Percentiles rank a stretch among this genome's conserved stretches.
These are phyloP conservation scores for Colletotrichum scovillei DNA, from an alignment of 2,329 filamentous ascomycete genomes.

Conservation along the genomic window DNA sequence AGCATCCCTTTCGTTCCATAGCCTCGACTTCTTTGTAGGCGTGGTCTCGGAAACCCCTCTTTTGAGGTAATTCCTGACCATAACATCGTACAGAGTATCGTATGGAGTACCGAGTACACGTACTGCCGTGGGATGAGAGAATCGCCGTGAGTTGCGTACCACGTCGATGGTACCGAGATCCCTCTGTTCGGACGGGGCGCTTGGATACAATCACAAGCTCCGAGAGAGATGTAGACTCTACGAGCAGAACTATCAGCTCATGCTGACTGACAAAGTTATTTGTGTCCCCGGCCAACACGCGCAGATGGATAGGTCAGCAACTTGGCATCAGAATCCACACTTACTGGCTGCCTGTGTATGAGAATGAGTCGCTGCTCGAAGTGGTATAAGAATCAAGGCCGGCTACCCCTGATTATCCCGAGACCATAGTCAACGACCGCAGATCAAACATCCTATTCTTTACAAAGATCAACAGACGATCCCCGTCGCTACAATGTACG, in stretches of 20 bases:
- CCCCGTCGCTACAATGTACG: neutral
- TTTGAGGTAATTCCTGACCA: neutral
- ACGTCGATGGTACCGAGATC: neutral
- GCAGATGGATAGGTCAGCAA: neutral
- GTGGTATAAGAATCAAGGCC: neutral
- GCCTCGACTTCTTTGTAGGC: neutral
- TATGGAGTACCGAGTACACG: neutral
- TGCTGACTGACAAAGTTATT: neutral
- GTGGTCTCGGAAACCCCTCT: neutral
- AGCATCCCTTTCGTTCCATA: constrained; percentile 8
- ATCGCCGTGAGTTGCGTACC: neutral
- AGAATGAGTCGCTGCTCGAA: neutral
- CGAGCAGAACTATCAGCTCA: neutral
- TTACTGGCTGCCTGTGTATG: neutral
- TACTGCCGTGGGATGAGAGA: neutral
- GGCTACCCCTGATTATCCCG: no score
- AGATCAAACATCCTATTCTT: neutral
- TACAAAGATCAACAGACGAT: neutral
- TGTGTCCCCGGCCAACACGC: neutral
- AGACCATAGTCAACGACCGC: neutral
- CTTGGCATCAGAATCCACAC: neutral
- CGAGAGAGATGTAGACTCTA: neutral
- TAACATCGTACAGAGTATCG: neutral
- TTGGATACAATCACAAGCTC: neutral
- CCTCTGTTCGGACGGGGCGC: no score